Percentiles rank a stretch among this genome's conserved stretches.
Evolutionary conservation across 495 filamentous ascomycete genomes (phyloP).

Genomic region (Schizothecium vesticola): DNA sequence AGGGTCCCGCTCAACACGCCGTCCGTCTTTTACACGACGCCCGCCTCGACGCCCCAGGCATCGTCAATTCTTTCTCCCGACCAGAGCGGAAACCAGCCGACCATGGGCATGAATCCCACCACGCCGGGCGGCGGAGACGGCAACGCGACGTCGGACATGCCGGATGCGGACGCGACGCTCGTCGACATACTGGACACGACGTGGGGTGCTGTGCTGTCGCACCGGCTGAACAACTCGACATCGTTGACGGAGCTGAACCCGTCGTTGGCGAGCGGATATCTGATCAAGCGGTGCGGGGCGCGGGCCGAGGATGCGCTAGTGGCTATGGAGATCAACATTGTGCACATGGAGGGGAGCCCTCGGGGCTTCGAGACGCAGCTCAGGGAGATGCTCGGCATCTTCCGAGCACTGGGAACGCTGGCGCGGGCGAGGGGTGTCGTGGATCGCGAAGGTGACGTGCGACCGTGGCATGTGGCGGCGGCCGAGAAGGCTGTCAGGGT

Average conservation of each 20-base stretch:
- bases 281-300: conserved; percentile 66
- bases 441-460: conserved; percentile 53
- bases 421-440: conserved; percentile 64
- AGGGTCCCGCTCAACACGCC: conserved; percentile 37
- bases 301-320: conserved; percentile 57
- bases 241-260: conserved; percentile 59
- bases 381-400: conserved; percentile 68
- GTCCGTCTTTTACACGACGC: conserved; percentile 44
- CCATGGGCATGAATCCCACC: conserved; percentile 46
- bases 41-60: conserved; percentile 54
- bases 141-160: conserved; percentile 35
- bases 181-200: conserved; percentile 74
- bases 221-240: conserved; percentile 64
- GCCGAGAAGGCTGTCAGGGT: conserved; percentile 61
- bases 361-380: conserved; percentile 56
- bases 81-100: conserved; percentile 46
- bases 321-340: conserved; percentile 59
- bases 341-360: conserved; percentile 50
- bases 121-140: conserved; percentile 48
- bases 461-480: conserved; percentile 86
- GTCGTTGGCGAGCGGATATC: conserved; percentile 64
- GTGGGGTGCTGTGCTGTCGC: conserved; percentile 69
- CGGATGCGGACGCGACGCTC: conserved; percentile 68
- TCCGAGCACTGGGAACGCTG: conserved; percentile 68
- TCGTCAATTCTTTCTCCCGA: conserved; percentile 49